Conservation (phyloP, 805 yeast species). For the Sugiyamaella qingdaonensis region DNA sequence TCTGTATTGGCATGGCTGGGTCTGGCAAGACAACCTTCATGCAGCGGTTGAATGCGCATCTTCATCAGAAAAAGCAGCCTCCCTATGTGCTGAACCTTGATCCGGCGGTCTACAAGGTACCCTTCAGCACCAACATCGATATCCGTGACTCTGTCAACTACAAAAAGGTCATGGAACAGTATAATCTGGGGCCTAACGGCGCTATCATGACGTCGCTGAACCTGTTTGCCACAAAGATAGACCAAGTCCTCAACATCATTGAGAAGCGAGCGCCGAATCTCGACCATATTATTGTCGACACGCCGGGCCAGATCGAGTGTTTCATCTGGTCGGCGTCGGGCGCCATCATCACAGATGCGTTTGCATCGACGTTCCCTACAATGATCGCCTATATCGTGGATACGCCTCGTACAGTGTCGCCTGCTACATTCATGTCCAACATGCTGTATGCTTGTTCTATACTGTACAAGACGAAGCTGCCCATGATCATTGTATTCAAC, state of each 20-base stretch:
- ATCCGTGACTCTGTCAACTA: conserved; percentile 95
- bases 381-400: conserved; percentile 94
- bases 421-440: conserved; percentile 95
- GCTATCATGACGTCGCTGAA: conserved; percentile 95
- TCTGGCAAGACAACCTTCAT: conserved; percentile 97
- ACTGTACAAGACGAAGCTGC: conserved; percentile 89
- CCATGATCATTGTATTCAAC: conserved; percentile 95
- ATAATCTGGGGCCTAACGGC: conserved; percentile 95
- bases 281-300: conserved; percentile 80
- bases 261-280: conserved; percentile 63
- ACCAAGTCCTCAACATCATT: conserved; percentile 82
- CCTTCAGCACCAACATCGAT: conserved; percentile 91
- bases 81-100: conserved; percentile 94
- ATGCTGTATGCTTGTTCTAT: conserved; percentile 98
- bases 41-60: conserved; percentile 88
- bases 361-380: conserved; percentile 94
- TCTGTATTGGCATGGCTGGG: conserved; percentile 65
- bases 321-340: conserved; percentile 99
- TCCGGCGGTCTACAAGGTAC: conserved; percentile 94
- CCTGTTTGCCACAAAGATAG: conserved; percentile 89
- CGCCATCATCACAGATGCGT: conserved; percentile 90
- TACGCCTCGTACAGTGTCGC: conserved; percentile 90
- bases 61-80: conserved; percentile 58
- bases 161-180: conserved; percentile 91
- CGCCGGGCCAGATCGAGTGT: conserved; percentile 99